Evolutionary conservation across 2,329 filamentous ascomycete species (phyloP).

Genomic region (Aspergillus sp.): DNA sequence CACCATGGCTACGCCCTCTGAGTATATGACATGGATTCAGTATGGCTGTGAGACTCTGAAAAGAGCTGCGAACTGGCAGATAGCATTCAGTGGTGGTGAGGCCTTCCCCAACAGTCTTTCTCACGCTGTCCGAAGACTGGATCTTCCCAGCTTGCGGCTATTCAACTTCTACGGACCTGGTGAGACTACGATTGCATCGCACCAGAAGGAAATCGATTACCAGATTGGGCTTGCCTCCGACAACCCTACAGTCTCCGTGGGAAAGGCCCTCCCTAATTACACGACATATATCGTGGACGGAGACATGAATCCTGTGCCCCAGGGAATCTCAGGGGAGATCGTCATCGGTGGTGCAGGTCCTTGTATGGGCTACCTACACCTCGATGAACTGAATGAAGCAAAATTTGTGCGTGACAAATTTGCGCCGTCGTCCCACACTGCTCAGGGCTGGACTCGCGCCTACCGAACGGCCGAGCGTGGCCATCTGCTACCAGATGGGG

Average conservation of each 20-base stretch:
- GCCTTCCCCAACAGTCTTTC: neutral
- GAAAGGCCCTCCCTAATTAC: neutral
- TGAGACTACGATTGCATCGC: neutral
- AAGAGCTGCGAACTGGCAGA: neutral
- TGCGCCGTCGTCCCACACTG: neutral
- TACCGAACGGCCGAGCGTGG: neutral
- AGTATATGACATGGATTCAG: slow-evolving; percentile 7
- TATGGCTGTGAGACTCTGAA: neutral
- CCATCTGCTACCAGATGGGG: neutral
- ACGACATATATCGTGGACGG: neutral
- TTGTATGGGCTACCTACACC: neutral
- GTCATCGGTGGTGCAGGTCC: neutral
- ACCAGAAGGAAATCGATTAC: neutral
- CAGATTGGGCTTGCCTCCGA: neutral
- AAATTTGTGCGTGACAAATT: neutral
- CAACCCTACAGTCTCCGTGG: neutral
- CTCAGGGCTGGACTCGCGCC: neutral
- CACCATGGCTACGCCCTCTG: slow-evolving; percentile 10
- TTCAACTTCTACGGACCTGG: slow-evolving; percentile 1
- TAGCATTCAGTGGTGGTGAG: neutral
- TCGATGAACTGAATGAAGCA: neutral
- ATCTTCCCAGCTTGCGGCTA: neutral
- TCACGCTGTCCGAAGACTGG: neutral
- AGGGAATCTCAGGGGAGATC: neutral
- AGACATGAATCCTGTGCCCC: neutral